Evolutionary conservation across 805 yeast genomes (phyloP).

Genomic region (Ogataea siamensis): DNA sequence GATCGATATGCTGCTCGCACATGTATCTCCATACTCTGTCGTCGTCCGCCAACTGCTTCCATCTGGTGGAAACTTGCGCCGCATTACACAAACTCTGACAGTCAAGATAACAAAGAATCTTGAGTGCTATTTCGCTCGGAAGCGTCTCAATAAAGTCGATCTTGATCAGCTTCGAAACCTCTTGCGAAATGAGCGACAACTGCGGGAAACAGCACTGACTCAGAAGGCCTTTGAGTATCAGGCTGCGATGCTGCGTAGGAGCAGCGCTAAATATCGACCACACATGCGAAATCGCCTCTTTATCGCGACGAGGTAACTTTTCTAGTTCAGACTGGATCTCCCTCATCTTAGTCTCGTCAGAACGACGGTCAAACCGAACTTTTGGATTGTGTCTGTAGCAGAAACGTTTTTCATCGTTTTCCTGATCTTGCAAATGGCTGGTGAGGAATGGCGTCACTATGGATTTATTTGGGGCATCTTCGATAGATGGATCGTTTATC

Average conservation of each 20-base stretch:
- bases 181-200: slow-evolving; percentile 78
- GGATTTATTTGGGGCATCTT: slow-evolving; percentile 20
- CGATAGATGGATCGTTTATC: slow-evolving; percentile 1
- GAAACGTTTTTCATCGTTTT: slow-evolving; percentile 61
- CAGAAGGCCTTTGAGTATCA: slow-evolving; percentile 79
- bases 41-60: slow-evolving; percentile 92
- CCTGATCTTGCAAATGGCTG: slow-evolving; percentile 31
- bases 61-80: slow-evolving; percentile 83
- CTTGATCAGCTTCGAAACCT: slow-evolving; percentile 73
- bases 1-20: slow-evolving; percentile 97
- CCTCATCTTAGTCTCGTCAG: slow-evolving; percentile 63
- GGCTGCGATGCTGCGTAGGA: slow-evolving; percentile 62
- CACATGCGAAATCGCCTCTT: slow-evolving; percentile 73
- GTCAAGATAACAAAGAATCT: slow-evolving; percentile 84
- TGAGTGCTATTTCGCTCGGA: slow-evolving; percentile 82
- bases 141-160: slow-evolving; percentile 85
- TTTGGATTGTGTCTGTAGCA: slow-evolving; percentile 96
- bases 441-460: slow-evolving; percentile 37
- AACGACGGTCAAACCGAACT: slow-evolving; percentile 64
- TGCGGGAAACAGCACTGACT: slow-evolving; percentile 95
- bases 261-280: slow-evolving; percentile 84
- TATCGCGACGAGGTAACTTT: slow-evolving; percentile 64
- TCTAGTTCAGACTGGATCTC: slow-evolving; percentile 59
- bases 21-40: slow-evolving; percentile 97
- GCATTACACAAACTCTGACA: slow-evolving; percentile 93